Conservation (phyloP, 139 green algal genomes). For the Chlorella sp. region DNA sequence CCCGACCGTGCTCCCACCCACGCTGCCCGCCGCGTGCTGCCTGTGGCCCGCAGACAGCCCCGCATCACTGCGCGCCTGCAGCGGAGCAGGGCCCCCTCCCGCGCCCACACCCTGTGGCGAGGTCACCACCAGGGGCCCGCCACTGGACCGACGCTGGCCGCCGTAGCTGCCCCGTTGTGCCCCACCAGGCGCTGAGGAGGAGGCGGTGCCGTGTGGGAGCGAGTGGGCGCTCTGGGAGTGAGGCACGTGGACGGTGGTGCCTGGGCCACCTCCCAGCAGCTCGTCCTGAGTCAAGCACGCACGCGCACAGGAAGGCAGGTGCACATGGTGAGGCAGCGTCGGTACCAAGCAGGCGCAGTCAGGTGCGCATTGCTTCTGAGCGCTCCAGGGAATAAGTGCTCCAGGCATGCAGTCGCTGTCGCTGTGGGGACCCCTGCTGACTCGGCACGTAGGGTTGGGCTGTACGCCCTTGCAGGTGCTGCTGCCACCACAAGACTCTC, state of each 20-base stretch:
- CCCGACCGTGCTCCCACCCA: conserved; percentile 4
- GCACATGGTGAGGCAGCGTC: neutral
- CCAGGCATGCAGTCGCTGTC: neutral
- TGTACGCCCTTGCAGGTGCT: neutral
- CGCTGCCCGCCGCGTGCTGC: neutral
- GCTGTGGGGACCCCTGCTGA: neutral
- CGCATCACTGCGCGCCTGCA: neutral
- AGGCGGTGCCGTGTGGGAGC: too few species aligned
- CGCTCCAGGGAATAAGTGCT: neutral
- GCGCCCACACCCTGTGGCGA: neutral
- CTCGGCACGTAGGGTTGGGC: neutral
- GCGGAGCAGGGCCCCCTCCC: neutral
- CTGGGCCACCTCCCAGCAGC: neutral
- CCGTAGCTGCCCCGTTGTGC: too few species aligned
- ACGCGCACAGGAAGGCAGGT: neutral
- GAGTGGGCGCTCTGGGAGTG: too few species aligned
- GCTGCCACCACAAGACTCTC: neutral
- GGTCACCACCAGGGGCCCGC: neutral
- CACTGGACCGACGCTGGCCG: too few species aligned
- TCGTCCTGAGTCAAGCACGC: neutral
- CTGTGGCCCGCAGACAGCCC: neutral
- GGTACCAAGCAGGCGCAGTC: neutral
- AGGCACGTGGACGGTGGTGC: too few species aligned
- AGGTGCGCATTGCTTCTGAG: neutral
- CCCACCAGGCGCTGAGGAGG: too few species aligned